Base-by-base conservation (phyloP, 1,284 basidiomycete species). In the Pascua sp. region DNA sequence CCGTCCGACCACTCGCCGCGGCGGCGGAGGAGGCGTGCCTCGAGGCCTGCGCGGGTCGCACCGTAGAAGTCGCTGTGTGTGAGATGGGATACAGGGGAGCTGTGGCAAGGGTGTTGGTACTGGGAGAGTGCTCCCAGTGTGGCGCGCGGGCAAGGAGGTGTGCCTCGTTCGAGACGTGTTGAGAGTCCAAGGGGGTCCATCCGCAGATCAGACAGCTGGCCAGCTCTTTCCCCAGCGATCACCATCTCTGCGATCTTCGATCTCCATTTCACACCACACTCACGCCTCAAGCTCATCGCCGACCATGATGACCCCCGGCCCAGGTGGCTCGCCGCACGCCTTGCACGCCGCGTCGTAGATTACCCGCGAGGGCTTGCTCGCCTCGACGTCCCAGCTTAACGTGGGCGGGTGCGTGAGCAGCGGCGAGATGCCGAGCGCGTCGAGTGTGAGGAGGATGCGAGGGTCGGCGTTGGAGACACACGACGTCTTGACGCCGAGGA, bases 201-300 rank as follows among this genome's bases (percentile, higher is more conserved):
- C 24, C 24, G 7, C 24, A 32, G 4, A 32, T 3, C 24, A 32
- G 24, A 32, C 24, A 3, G 24, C 24, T 32, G 24, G 24, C 24
- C 24, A 32, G 24, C 44, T 24, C 10, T 13, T 24, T 49, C n/a
- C 11, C 4, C 24, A 32, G 24, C 24, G 7, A 32, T 32, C 24
- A 32, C 24, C 24, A 32, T 3, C 24, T 32, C 24, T 32, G 24
- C 7, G 24, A 32, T 36, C 37, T 11, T 49, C 8, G 42, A 40
- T 18, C n/a, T 10, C 7, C 16, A 11, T 24, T 11, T 16, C 24
- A 32, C 24, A 32, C 24, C 24, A 3, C 7, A 72, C 75, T 63
- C 55, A 77, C 75, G 76, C 76, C 42, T 71, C 66, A 11, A 77
- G 64, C 62, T 78, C 77, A 55, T 78, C 77, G 0, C 77, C 77